Percentiles rank a stretch among this genome's conserved stretches.
phyloP scores from a whole-genome alignment of 2,329 filamentous ascomycete species.

The Hypoxylon sp. region DNA sequence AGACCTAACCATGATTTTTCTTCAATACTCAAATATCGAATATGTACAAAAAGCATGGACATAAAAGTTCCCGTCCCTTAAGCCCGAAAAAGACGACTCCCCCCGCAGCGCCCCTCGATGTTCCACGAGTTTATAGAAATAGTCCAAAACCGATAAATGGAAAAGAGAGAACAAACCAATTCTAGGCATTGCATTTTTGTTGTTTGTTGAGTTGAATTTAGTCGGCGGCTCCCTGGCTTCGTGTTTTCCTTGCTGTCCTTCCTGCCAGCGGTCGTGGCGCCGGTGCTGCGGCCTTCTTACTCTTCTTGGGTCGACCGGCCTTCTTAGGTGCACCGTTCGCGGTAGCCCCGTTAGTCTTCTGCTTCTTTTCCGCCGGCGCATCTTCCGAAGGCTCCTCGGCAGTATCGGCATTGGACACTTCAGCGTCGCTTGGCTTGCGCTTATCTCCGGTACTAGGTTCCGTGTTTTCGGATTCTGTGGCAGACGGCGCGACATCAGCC shows the following conservation, averaged over 20 bases:
- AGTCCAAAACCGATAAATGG: constrained; percentile 9
- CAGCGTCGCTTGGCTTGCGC: constrained; percentile 40
- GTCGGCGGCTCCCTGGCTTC: constrained; percentile 48
- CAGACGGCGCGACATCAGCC: constrained; percentile 20
- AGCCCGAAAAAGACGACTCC: constrained; percentile 5
- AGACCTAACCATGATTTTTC: too few species aligned
- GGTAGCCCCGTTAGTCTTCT: constrained; percentile 49
- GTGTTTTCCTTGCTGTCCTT: constrained; percentile 50
- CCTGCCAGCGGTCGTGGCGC: constrained; percentile 44
- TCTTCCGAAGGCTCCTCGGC: constrained; percentile 24
- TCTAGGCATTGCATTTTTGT: constrained; percentile 4
- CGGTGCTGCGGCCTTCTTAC: neutral
- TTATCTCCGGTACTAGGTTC: constrained; percentile 37
- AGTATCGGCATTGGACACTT: constrained; percentile 28
- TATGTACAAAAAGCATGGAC: constrained; percentile 28
- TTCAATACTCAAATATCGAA: too few species aligned
- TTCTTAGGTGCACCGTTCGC: constrained; percentile 44
- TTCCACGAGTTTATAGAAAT: constrained; percentile 11
- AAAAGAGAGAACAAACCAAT: constrained; percentile 16
- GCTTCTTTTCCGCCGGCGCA: constrained; percentile 52
- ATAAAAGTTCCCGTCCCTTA: neutral
- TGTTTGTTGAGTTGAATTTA: constrained; percentile 1
- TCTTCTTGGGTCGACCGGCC: constrained; percentile 49
- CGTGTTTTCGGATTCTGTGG: constrained; percentile 38
- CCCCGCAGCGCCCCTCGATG: constrained; percentile 14